Percentiles rank a stretch among this genome's conserved stretches.
phyloP scores from a whole-genome alignment of 2,329 filamentous ascomycete species.

The Aureobasidium namibiae region DNA sequence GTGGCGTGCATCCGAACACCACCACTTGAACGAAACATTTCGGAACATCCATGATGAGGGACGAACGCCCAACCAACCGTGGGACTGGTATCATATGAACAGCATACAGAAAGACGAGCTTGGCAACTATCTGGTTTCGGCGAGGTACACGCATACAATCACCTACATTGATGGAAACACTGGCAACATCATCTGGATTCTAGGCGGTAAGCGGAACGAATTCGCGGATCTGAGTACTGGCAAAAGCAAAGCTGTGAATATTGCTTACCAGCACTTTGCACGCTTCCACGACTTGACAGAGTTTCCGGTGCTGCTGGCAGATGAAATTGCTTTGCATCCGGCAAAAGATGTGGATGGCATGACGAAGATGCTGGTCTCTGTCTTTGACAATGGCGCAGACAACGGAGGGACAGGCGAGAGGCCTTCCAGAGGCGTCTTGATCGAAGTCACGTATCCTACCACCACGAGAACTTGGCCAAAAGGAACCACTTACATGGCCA shows the following conservation, averaged over 20 bases:
- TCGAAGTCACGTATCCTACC: slow-evolving; percentile 26
- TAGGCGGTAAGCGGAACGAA: slow-evolving; percentile 28
- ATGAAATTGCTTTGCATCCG: slow-evolving; percentile 14
- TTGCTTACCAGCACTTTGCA: slow-evolving; percentile 45
- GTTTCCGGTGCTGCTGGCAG: slow-evolving; percentile 23
- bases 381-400: slow-evolving; percentile 41
- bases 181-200: slow-evolving; percentile 45
- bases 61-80: slow-evolving; percentile 23
- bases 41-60: slow-evolving; percentile 35
- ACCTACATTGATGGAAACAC: slow-evolving; percentile 39
- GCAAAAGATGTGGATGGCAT: slow-evolving; percentile 16
- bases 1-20: slow-evolving; percentile 32
- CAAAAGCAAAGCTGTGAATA: slow-evolving; percentile 21
- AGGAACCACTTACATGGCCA: slow-evolving; percentile 19
- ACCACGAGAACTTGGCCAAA: neutral
- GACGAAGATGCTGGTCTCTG: slow-evolving; percentile 27
- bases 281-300: slow-evolving; percentile 35
- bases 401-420: neutral
- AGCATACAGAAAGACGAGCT: slow-evolving; percentile 43
- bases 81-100: slow-evolving; percentile 50
- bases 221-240: too few relatives aligned
- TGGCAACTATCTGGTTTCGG: slow-evolving; percentile 48
- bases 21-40: slow-evolving; percentile 15
- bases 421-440: slow-evolving; percentile 23
- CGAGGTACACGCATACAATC: slow-evolving; percentile 41